Evolutionary conservation across 2,329 filamentous ascomycete genomes (phyloP), one percentile per base, ranked within the genome.

Genomic region (Fusarium ambrosium): DNA sequence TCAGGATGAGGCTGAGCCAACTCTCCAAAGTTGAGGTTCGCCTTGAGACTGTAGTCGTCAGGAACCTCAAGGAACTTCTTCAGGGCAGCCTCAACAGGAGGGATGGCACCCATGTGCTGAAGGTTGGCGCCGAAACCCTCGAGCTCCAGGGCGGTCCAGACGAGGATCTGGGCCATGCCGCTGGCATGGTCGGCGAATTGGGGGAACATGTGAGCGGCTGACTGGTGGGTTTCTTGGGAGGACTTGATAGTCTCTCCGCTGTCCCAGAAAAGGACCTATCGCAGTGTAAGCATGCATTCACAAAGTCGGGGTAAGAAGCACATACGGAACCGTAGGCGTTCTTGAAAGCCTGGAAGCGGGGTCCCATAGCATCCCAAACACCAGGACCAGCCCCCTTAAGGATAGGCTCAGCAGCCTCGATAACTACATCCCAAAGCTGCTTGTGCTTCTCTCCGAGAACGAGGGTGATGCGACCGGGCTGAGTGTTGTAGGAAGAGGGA

Each of bases 401-500:
- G 20, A 74, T 66, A 3, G 71, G 71, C 76, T 79, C 53, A 4
- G 73, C 72, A 2, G 24, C 8, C 2, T 65, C 60, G 32, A 75
- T 73, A 37, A 73, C 64, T n/a, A 73, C 56, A 18, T 79, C 71
- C 70, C 75, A 79, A 13, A 79, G 63, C 24, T 76, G 20, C 69
- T 74, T 70, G 67, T 79, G 76, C 69, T 79, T 76, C 20, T 74
- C 68, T 37, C 75, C 75, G 18, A 72, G 59, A 20, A 79, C 70
- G 8, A 79, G 34, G 10, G 71, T 77, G 32, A 58, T 24, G 16
- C 55, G 55, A 7, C n/a, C 55, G 55, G 55, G 34, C 64, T 78
- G 77, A 4, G 76, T 76, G 71, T 79, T 79, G 71, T 75, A 79
- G 1, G 77, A 76, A 7, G 76, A 78, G 20, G 77, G 77, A 20